Evolutionary conservation across 75 land plant species (phyloP).

Genomic region (Larix kaempferi): DNA sequence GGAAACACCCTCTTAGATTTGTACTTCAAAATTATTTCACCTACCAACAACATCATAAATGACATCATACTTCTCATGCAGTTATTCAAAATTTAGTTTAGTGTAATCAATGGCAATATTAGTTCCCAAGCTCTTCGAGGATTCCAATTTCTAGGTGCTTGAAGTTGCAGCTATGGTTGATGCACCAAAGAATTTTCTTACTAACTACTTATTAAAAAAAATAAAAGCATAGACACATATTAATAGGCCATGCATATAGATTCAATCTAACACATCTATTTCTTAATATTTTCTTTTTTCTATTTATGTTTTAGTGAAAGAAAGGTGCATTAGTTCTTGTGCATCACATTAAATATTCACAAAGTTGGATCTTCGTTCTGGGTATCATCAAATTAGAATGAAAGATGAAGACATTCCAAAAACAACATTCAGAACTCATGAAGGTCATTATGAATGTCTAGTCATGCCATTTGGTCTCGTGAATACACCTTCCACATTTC

Average conservation of each 20-base stretch:
- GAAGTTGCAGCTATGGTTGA: conserved; percentile 78
- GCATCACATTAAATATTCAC: background rate
- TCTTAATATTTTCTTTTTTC: background rate
- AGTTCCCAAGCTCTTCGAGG: conserved; percentile 70
- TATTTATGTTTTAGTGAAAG: background rate
- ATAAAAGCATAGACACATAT: background rate
- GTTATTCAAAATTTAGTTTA: conserved; percentile 68
- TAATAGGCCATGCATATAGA: background rate
- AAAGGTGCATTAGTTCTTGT: too few species aligned
- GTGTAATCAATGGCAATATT: conserved; percentile 85
- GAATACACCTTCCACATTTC: too few species aligned
- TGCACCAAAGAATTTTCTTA: conserved; percentile 79
- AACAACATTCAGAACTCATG: too few species aligned
- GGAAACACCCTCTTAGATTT: background rate
- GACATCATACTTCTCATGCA: conserved; percentile 79
- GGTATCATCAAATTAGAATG: too few species aligned
- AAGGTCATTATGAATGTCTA: too few species aligned
- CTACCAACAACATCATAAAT: conserved; percentile 86
- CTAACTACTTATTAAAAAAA: conserved; percentile 42
- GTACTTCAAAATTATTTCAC: conserved; percentile 11
- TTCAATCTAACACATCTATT: background rate
- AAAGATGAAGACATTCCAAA: too few species aligned
- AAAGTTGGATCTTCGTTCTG: too few species aligned
- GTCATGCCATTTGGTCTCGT: too few species aligned
- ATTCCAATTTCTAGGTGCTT: conserved; percentile 68